Percentiles rank a stretch among this genome's conserved stretches.
Conservation (phyloP, 2,329 filamentous ascomycete genomes). For the Calonectria hawksworthii region DNA sequence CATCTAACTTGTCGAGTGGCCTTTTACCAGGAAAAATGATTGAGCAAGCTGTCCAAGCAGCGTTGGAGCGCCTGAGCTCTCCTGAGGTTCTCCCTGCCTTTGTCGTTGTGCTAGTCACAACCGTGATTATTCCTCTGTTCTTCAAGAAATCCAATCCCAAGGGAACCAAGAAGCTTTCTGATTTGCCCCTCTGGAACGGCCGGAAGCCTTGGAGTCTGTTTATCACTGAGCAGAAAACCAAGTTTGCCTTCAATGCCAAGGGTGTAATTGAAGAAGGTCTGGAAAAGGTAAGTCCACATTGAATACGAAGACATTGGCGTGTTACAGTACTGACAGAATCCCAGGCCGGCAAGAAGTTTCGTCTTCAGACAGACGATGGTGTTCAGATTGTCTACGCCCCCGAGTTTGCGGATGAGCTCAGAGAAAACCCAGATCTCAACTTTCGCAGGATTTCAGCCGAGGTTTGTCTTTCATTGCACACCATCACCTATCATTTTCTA, state of each 20-base stretch:
- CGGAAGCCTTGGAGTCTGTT: background rate
- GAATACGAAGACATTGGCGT: background rate
- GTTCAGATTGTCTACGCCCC: background rate
- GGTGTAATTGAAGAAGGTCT: background rate
- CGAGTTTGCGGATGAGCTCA: background rate
- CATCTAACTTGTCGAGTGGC: no score
- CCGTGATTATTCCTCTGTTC: background rate
- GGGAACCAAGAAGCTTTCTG: background rate
- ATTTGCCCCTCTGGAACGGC: background rate
- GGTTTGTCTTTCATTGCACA: no score
- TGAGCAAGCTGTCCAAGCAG: no score
- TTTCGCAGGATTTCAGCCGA: background rate
- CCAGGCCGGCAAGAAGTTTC: background rate
- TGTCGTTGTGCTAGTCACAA: no score
- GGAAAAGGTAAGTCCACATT: background rate
- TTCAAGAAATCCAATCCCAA: background rate
- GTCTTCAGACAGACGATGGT: background rate
- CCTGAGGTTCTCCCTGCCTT: no score
- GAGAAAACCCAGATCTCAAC: background rate
- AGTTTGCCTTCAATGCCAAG: background rate
- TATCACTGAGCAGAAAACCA: background rate
- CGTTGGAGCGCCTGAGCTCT: no score
- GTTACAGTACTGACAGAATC: background rate
- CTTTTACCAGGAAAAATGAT: no score
- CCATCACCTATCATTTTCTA: no score